These are phyloP conservation scores for Fusarium sp. DNA, from an alignment of 2,329 filamentous ascomycete species.

Conservation along the genomic window DNA sequence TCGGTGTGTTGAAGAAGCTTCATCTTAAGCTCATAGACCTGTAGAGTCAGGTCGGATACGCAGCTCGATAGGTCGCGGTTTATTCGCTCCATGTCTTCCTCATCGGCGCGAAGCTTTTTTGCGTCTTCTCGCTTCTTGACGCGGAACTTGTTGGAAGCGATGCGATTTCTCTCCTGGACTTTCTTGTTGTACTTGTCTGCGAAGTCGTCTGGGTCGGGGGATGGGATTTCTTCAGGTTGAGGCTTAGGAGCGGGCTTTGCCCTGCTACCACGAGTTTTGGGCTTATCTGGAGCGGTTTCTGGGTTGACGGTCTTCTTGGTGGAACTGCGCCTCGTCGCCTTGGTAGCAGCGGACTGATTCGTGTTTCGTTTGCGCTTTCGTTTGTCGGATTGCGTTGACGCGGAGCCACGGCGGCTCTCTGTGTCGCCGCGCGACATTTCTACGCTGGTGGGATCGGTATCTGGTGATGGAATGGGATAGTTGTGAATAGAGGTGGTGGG, in stretches of 20 bases:
- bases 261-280: not conserved
- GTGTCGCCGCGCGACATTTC: not conserved
- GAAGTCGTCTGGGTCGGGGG: not conserved
- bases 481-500: not conserved
- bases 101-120: constrained; percentile 27
- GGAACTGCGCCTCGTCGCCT: not conserved
- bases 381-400: not conserved
- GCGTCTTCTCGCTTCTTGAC: constrained; percentile 41
- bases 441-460: not conserved
- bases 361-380: not conserved
- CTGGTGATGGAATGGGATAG: not conserved
- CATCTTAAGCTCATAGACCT: constrained; percentile 47
- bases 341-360: fast-evolving
- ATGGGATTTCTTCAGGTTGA: not conserved
- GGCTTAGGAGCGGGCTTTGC: not conserved
- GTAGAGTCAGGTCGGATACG: constrained; percentile 33
- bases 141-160: constrained; percentile 48
- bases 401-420: not conserved
- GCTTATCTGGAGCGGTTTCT: not conserved
- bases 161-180: constrained; percentile 41
- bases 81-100: constrained; percentile 36
- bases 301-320: not conserved
- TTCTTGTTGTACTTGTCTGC: not conserved
- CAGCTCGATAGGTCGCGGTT: constrained; percentile 27
- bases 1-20: constrained; percentile 42